A percentile compares a stretch with the other conserved stretches of the same genome.
Conservation (phyloP, 2,329 filamentous ascomycete species). For the Sarocladium brachiariae region DNA sequence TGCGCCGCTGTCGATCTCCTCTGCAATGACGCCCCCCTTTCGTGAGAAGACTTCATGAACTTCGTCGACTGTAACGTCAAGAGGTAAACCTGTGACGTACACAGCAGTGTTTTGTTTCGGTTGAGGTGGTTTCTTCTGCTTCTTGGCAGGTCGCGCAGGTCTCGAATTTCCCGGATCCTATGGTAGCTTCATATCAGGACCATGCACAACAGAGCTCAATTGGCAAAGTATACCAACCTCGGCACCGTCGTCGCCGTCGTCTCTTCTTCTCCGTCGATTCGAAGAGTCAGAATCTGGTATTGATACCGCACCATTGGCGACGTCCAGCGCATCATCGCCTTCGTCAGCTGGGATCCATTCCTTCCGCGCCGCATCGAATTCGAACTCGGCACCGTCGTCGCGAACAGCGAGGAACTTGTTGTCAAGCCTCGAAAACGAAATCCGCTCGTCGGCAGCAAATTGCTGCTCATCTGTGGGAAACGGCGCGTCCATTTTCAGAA, state of each 20-base stretch:
- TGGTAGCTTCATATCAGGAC: background rate
- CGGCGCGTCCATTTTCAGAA: constrained; percentile 23
- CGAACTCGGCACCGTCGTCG: constrained; percentile 77
- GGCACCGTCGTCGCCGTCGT: constrained; percentile 5
- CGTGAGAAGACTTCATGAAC: constrained; percentile 74
- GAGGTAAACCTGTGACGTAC: constrained; percentile 82
- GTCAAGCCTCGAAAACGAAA: constrained; percentile 80
- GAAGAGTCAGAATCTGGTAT: background rate
- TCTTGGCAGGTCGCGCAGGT: constrained; percentile 34
- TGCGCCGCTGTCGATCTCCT: constrained; percentile 82
- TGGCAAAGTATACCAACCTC: constrained; percentile 16
- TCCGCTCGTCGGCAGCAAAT: constrained; percentile 72
- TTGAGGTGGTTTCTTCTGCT: constrained; percentile 40
- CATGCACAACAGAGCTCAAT: background rate
- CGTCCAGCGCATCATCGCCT: constrained; percentile 16
- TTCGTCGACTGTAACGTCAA: constrained; percentile 72
- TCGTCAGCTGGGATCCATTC: constrained; percentile 67
- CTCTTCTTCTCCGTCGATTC: constrained; percentile 4
- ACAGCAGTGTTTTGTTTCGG: constrained; percentile 76
- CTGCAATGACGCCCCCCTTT: constrained; percentile 85
- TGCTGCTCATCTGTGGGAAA: constrained; percentile 57
- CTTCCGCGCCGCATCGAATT: constrained; percentile 65
- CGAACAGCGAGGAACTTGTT: constrained; percentile 78
- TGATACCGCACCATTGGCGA: constrained; percentile 16
- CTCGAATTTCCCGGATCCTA: constrained; percentile 32